Evolutionary conservation across 192 early-diverging fungal genomes (phyloP), one percentile per base, ranked within the genome.

Genomic region (Chytriomyces confervae): DNA sequence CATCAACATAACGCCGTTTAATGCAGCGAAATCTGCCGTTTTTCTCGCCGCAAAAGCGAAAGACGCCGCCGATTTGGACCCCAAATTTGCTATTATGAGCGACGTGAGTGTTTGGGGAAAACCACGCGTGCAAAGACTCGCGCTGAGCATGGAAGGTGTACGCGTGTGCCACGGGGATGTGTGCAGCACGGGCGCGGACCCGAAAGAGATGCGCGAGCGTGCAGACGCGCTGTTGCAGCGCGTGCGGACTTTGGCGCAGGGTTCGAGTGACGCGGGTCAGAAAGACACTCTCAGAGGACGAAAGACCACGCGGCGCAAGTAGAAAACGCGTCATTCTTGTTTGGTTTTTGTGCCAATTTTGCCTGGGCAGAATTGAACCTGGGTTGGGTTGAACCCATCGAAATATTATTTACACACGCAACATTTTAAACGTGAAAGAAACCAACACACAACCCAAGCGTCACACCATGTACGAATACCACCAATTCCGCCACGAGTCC

Each of bases 1-100:
- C 45, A 76, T 82, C 66, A 86, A 84, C 53, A 69, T 86, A 10
- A 81, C 79, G 10, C 80, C 82, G 3, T 50, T 69, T 16, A 86
- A 86, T 61, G 79, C 79, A 20, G 83, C 85, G 11, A 86, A 82
- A 7, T 76, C 83, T 1, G 23, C 81, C 9, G 5, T 82, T 11
- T 72, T 78, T 50, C 69, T 86, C 7, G 60, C 78, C 45, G 36
- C 61, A 70, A 60, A 70, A 7, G 23, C 53, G 18, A 77, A 80
- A 10, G 51, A 71, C 16, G 29, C 20, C 0, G 65, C 79, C 49
- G 75, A 82, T 65, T 57, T 57, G 13, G 53, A 44, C 66, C 11
- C 46, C 11, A 18, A 72, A 63, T 36, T 23, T 79, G 20, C 27
- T 83, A 77, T 66, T 78, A 83, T 60, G 66, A 71, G 16, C 77